Conservation (phyloP, 345 rosid genomes). For the Draba incana region DNA sequence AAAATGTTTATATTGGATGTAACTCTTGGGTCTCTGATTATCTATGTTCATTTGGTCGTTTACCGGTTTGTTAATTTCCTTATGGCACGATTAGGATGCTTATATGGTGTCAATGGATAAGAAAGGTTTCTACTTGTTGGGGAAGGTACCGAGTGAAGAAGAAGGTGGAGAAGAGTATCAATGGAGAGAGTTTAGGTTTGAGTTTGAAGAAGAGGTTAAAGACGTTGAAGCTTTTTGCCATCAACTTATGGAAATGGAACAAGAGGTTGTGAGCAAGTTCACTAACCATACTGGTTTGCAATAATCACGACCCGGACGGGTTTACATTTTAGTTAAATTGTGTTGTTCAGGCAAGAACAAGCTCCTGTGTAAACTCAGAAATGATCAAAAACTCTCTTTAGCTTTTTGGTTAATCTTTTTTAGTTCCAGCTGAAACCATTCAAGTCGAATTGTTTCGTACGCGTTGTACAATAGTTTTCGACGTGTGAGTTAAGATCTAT, state of each 20-base stretch:
- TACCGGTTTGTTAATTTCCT: neutral
- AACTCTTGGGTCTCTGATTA: neutral
- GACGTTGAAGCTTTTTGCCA: constrained; percentile 61
- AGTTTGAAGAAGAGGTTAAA: constrained; percentile 58
- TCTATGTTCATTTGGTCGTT: constrained; percentile 4
- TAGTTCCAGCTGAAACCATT: constrained; percentile 94
- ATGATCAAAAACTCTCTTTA: too few relatives aligned
- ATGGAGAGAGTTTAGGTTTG: constrained; percentile 71
- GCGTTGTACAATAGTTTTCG: constrained; percentile 58
- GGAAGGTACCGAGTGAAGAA: constrained; percentile 49
- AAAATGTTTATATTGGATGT: neutral
- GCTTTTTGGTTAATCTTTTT: constrained; percentile 28
- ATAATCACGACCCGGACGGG: constrained; percentile 7
- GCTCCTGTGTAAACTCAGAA: too few relatives aligned
- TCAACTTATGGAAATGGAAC: constrained; percentile 73
- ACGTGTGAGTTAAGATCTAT: constrained; percentile 70
- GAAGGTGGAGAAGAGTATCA: constrained; percentile 48
- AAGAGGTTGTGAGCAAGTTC: constrained; percentile 61
- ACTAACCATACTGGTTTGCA: constrained; percentile 62
- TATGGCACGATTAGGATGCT: constrained; percentile 55
- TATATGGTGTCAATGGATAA: constrained; percentile 59
- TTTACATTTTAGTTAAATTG: constrained; percentile 8
- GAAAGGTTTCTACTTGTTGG: constrained; percentile 66
- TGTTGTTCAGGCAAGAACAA: constrained; percentile 5
- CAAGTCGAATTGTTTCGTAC: constrained; percentile 73